Evolutionary conservation across 2,329 filamentous ascomycete species (phyloP).

Genomic region (Aspergillus novoparasiticus): DNA sequence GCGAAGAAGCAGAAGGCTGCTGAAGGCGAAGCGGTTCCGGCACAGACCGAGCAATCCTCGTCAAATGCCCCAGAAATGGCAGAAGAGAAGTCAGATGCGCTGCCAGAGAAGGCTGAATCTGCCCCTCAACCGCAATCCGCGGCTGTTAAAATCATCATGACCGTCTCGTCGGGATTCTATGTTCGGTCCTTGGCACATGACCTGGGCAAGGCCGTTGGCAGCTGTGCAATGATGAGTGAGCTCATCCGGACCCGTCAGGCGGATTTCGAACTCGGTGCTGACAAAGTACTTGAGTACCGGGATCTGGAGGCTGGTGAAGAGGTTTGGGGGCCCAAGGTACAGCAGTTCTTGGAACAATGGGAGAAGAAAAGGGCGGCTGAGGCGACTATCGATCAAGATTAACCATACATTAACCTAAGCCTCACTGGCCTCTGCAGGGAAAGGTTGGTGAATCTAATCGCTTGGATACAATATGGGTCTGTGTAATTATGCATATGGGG

Average conservation of each 20-base stretch:
- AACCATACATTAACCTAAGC: not conserved
- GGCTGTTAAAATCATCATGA: slow-evolving; percentile 83
- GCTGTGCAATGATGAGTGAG: slow-evolving; percentile 82
- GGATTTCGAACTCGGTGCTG: slow-evolving; percentile 70
- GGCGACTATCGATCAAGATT: not conserved
- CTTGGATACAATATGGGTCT: not conserved
- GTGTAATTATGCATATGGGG: not conserved
- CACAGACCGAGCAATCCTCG: slow-evolving; percentile 17
- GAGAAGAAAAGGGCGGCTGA: slow-evolving; percentile 43
- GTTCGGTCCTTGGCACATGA: slow-evolving; percentile 93
- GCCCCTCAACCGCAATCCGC: slow-evolving; percentile 51
- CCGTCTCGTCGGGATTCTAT: slow-evolving; percentile 94
- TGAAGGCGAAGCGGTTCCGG: slow-evolving; percentile 27
- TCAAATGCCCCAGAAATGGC: slow-evolving; percentile 8
- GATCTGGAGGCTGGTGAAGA: slow-evolving; percentile 76
- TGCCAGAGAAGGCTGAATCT: not conserved
- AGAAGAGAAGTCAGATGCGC: slow-evolving; percentile 4
- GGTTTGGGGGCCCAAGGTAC: slow-evolving; percentile 78
- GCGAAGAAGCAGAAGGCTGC: slow-evolving; percentile 36
- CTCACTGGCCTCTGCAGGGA: not conserved
- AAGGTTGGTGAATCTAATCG: not conserved
- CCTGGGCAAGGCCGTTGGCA: slow-evolving; percentile 78
- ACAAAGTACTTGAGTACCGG: slow-evolving; percentile 75
- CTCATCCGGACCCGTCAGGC: slow-evolving; percentile 80
- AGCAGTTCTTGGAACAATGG: slow-evolving; percentile 58